phyloP scores from a whole-genome alignment of 371 early-diverging fungal species.

The Apophysomyces sp. region DNA sequence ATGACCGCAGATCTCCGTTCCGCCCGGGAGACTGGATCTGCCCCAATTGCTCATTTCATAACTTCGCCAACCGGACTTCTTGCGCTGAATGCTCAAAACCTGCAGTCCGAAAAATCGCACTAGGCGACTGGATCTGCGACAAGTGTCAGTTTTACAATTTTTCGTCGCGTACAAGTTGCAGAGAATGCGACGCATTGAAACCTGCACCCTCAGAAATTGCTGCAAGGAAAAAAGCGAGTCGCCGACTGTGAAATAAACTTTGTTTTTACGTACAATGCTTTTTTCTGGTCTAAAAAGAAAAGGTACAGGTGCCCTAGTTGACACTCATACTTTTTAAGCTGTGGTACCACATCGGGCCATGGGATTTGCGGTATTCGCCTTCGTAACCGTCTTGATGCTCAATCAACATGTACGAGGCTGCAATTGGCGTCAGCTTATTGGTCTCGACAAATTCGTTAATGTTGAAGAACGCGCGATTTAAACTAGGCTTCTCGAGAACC shows the following conservation, averaged over 20 bases:
- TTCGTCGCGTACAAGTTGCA: not conserved
- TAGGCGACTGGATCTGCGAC: constrained; percentile 6
- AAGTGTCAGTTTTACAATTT: constrained; percentile 3
- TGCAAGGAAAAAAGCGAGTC: not conserved
- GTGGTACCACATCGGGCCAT: not conserved
- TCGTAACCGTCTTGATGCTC: constrained; percentile 5
- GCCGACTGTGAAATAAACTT: too few relatives aligned
- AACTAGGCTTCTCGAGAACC: not conserved
- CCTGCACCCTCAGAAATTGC: not conserved
- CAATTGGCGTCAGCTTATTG: constrained; percentile 9
- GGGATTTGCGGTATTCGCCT: not conserved
- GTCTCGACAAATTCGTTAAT: constrained; percentile 7
- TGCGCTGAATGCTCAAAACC: constrained; percentile 3
- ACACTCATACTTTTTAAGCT: not conserved
- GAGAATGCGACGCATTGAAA: not conserved
- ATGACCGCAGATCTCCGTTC: not conserved
- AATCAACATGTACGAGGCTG: constrained; percentile 9
- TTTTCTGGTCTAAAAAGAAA: too few relatives aligned
- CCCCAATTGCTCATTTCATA: constrained; percentile 5
- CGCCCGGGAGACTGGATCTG: constrained; percentile 11
- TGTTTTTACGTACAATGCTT: too few relatives aligned
- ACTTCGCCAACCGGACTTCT: not conserved
- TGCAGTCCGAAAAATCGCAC: not conserved
- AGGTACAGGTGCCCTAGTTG: not conserved
- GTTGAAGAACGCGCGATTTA: constrained; percentile 8